phyloP scores from a whole-genome alignment of 306 rosid species.

The Pyrus bretschneideri region DNA sequence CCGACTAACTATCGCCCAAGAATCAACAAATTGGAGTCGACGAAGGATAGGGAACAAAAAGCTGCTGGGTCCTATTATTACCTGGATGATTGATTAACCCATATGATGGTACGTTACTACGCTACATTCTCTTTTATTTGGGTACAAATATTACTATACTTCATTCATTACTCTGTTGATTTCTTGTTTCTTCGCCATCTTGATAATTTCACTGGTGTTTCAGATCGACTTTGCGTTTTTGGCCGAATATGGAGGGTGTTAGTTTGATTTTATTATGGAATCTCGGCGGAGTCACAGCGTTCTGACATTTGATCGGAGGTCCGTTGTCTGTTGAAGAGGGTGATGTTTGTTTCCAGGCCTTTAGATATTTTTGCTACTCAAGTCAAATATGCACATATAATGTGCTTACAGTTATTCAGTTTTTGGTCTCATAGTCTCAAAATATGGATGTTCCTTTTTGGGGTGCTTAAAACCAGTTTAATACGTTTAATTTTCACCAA shows the following conservation, averaged over 20 bases:
- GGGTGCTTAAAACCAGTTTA: not conserved
- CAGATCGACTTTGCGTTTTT: slow-evolving; percentile 23
- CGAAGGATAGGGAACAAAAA: slow-evolving; percentile 92
- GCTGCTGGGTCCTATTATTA: slow-evolving; percentile 89
- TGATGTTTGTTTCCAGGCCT: slow-evolving; percentile 19
- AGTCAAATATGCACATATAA: slow-evolving; percentile 18
- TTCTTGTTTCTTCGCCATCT: not conserved
- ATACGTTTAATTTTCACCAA: not conserved
- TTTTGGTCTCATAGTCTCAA: slow-evolving; percentile 19
- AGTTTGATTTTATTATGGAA: not conserved
- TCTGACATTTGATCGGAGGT: not conserved
- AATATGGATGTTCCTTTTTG: not conserved
- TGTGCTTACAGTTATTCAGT: slow-evolving; percentile 40
- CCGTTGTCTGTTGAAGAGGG: slow-evolving; percentile 7
- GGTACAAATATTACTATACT: not conserved
- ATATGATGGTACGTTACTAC: not conserved
- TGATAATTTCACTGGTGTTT: not conserved
- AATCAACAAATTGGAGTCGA: slow-evolving; percentile 80
- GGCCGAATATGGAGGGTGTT: not conserved
- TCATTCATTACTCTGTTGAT: not conserved
- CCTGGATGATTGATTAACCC: slow-evolving; percentile 59
- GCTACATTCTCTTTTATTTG: not conserved
- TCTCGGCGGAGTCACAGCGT: not conserved
- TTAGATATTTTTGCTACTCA: slow-evolving; percentile 25
- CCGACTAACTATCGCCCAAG: slow-evolving; percentile 93